Base-by-base conservation (phyloP, 2,329 filamentous ascomycete genomes). In the Alternaria postmessia region DNA sequence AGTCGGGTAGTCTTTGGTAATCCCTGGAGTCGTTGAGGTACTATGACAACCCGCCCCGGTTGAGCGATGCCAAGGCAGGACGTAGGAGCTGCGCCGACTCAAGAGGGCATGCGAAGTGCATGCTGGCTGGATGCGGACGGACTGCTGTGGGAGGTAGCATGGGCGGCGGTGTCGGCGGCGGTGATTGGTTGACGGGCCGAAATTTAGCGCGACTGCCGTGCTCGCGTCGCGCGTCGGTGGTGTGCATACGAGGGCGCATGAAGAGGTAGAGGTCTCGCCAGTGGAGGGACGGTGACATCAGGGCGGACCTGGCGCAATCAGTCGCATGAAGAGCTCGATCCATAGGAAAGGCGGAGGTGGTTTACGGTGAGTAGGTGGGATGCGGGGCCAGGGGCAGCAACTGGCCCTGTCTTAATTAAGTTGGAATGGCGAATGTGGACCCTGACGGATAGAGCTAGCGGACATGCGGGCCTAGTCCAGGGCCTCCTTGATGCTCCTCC, bases 401-500 rank as follows among this genome's bases (percentile, higher is more conserved):
- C 57, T 64, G 63, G 63, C 44, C 61, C 62, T 14, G 38, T 54
- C 55, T 32, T 56, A 28, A 57, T 61, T 63, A 54, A 59, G 62
- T 32, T 41, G 52, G 52, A 24, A 59, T 65, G 64, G 51, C 59
- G 49, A 47, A 44, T 34, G 57, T 62, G 59, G 58, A 60, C 62
- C 57, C 59, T 57, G 53, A 58, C 54, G 46, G 59, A 59, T 54
- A 47, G 41, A 38, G 53, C 44, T 60, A 59, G 52, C 36, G 11
- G 11, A 18, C 16, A 36, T 47, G 43, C 36, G 24, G 20, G 38
- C 42, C 61, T 63, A 59, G 59, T 44, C 55, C 57, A 42, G 56
- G 63, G 55, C 65, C 65, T 67, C 65, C 65, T 60, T 52, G 58
- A 66, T 64, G 63, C 65, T 67, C 65, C 65, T 67, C 65, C 65